Evolutionary conservation across 2,329 filamentous ascomycete genomes (phyloP), one percentile per base, ranked within the genome.

Genomic region (Fusarium metavorans): DNA sequence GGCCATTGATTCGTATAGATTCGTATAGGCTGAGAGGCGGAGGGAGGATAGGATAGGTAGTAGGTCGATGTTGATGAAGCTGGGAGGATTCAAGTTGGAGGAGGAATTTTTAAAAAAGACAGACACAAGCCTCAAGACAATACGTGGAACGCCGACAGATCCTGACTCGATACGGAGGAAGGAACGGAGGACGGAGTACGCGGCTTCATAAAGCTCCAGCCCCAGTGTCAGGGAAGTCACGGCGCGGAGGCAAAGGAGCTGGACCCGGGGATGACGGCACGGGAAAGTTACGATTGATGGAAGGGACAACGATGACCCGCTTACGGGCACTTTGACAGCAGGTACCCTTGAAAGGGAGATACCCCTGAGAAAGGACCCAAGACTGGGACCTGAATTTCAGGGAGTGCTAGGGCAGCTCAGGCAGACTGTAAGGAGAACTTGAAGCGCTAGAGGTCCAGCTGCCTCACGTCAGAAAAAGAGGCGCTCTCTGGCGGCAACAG

Each of bases 71-170:
- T 58, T 60, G 37, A 62, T 61, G 45, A 52, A 63, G 41, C 45
- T 39, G 18, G 11, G 50, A 52, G 59, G 62, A 48, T 35, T 18
- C 23, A 48, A 48, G 27, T 43, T 48, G 59, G 34, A 68, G 48
- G 18, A 32, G 25, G 48, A 52, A 32, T 52, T 52, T 52, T 52
- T 32, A 18, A 30, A 50, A 50, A 27, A 52, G 48, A 52, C 48
- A 48, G 56, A 27, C 18, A 23, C 30, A 62, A 70, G 57, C 57
- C 57, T 72, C 68, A 59, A 72, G 43, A 70, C 18, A 50, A 73
- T 73, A 75, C 72, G 69, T 75, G 72, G 72, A 75, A 73, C 72
- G 58, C 66, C 65, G 72, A 74, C 61, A 75, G 67, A 58, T 68
- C 35, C 71, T 66, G 32, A 71, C 68, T 72, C 60, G 61, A 68